Percentiles rank a stretch among this genome's conserved stretches.
phyloP scores from a whole-genome alignment of 2,329 filamentous ascomycete species.

The Penicillium sp. region DNA sequence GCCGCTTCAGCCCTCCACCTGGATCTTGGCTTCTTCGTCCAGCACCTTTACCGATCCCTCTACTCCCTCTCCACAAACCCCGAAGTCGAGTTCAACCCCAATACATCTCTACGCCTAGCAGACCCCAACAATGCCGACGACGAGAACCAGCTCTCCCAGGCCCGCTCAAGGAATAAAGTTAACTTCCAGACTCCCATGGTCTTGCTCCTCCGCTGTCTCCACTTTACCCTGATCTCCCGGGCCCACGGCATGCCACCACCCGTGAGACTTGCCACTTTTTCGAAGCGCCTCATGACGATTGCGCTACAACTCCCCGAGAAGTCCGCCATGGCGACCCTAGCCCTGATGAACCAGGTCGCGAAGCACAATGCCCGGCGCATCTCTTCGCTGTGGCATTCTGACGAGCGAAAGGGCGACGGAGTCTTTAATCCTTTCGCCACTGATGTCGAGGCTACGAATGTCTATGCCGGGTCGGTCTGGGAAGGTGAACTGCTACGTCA shows the following conservation, averaged over 20 bases:
- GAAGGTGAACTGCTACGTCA: slow-evolving; percentile 83
- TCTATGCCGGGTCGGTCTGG: slow-evolving; percentile 89
- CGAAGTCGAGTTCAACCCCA: slow-evolving; percentile 79
- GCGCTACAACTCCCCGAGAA: slow-evolving; percentile 90
- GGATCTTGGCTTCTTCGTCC: slow-evolving; percentile 93
- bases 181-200: slow-evolving; percentile 96
- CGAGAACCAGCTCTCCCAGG: slow-evolving; percentile 42
- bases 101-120: slow-evolving; percentile 71
- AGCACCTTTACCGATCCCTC: slow-evolving; percentile 86
- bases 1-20: slow-evolving; percentile 80
- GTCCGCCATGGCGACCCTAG: slow-evolving; percentile 77
- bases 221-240: slow-evolving; percentile 78
- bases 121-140: slow-evolving; percentile 61
- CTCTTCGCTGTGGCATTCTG: slow-evolving; percentile 86
- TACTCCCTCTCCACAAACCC: slow-evolving; percentile 78
- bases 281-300: slow-evolving; percentile 83
- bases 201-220: slow-evolving; percentile 83
- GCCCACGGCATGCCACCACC: slow-evolving; percentile 77
- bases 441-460: slow-evolving; percentile 84
- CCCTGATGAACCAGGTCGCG: slow-evolving; percentile 75
- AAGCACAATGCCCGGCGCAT: slow-evolving; percentile 84
- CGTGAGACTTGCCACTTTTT: slow-evolving; percentile 84
- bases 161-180: slow-evolving; percentile 68
- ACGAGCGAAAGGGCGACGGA: slow-evolving; percentile 90
- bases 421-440: slow-evolving; percentile 74